Percentiles rank a stretch among this genome's conserved stretches.
Conservation (phyloP, 768 basidiomycete species). For the Suillus sp. region DNA sequence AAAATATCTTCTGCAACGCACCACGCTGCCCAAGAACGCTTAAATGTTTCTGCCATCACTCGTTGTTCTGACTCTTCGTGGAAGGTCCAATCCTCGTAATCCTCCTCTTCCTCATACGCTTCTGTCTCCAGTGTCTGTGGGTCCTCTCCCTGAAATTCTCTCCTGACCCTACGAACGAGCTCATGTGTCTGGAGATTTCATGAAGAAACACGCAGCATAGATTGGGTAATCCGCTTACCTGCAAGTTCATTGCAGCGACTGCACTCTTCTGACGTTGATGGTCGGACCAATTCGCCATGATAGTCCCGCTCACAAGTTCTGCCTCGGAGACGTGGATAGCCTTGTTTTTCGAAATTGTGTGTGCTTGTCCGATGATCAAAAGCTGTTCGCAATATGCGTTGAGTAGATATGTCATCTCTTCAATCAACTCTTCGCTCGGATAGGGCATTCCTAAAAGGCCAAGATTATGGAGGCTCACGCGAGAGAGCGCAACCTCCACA, state of each 20-base stretch:
- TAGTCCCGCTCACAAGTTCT: constrained; percentile 48
- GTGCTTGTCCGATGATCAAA: constrained; percentile 34
- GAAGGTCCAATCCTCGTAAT: constrained; percentile 30
- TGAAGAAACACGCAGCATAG: not conserved
- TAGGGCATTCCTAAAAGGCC: constrained; percentile 30
- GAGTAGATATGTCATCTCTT: constrained; percentile 40
- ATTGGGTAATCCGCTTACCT: constrained; percentile 32
- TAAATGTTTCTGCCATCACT: constrained; percentile 33
- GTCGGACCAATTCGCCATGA: constrained; percentile 45
- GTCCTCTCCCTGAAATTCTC: constrained; percentile 29
- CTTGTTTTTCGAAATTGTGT: constrained; percentile 41
- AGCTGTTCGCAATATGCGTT: constrained; percentile 39
- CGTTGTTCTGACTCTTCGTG: constrained; percentile 21
- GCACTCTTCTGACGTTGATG: constrained; percentile 42
- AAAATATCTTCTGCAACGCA: constrained; percentile 36
- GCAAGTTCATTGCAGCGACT: constrained; percentile 45
- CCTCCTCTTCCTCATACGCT: constrained; percentile 25
- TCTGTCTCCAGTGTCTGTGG: not conserved
- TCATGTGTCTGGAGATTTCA: constrained; percentile 39
- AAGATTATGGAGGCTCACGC: constrained; percentile 27
- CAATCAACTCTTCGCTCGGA: constrained; percentile 29
- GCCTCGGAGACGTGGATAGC: constrained; percentile 41
- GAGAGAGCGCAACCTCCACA: constrained; percentile 29
- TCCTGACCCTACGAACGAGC: constrained; percentile 38
- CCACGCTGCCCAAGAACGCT: constrained; percentile 50